These are phyloP conservation scores for Blastocystis hominis DNA, from an alignment of 352 stramenopile species.

Conservation along the genomic window DNA sequence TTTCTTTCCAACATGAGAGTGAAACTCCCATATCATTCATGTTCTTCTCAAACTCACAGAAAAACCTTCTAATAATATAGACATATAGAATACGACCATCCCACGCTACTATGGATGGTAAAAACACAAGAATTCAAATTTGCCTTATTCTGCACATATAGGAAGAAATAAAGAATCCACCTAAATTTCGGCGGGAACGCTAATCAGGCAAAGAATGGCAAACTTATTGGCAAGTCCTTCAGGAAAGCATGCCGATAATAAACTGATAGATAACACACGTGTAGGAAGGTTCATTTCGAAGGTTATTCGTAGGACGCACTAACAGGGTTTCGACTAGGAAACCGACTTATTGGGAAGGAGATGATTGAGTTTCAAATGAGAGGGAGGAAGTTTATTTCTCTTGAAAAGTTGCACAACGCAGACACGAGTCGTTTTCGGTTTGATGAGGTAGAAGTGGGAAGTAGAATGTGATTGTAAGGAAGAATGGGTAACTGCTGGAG, in stretches of 20 bases:
- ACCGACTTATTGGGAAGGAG: conserved; percentile 45
- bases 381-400: background rate
- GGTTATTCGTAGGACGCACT: background rate
- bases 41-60: background rate
- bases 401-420: background rate
- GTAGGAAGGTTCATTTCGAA: background rate
- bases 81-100: background rate
- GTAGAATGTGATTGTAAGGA: background rate
- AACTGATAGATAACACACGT: background rate
- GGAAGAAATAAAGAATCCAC: background rate
- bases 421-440: background rate
- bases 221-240: background rate
- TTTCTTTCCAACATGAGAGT: background rate
- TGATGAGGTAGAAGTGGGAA: background rate
- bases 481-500: conserved; percentile 33
- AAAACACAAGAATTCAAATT: background rate
- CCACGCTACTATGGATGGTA: background rate
- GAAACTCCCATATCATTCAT: background rate
- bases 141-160: background rate
- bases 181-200: background rate
- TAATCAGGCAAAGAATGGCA: background rate
- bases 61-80: background rate
- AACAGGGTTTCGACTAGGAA: background rate
- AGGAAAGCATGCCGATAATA: background rate
- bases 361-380: conserved; percentile 31